Base-by-base conservation (phyloP, 1,284 basidiomycete species). In the Laetiporus sulphureus region DNA sequence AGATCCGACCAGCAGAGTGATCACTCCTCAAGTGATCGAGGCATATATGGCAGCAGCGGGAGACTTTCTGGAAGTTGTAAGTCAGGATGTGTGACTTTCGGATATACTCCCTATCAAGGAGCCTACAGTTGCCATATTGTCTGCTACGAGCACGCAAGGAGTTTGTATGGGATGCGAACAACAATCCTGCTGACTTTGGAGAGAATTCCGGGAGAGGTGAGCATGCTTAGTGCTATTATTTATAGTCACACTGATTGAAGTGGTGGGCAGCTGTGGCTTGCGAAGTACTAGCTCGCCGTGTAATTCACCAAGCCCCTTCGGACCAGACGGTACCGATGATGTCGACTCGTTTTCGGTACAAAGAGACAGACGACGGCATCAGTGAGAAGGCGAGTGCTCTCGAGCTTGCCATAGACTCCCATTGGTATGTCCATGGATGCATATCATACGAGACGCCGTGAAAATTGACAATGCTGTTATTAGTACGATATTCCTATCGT, bases 401-500 rank as follows among this genome's bases (percentile, higher is more conserved):
- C 39, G 91, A 94, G 57, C 66, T 79, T 45, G 90, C 90, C 2
- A 88, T 92, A 47, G 91, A 94, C 54, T 78, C 88, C 41, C 80
- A 86, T 51, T 84, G 86, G 86, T 87, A 53, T 5, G 66, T 51
- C 20, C 16, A 12, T 29, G 2, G 5, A 24, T 31, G 29, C 24
- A 3, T 19, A 30, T 20, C 20, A 16, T 29, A 31, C 34, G 18
- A n/a, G n/a, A n/a, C n/a, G n/a, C n/a, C n/a, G n/a, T n/a, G 19
- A 15, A 7, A n/a, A 48, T 10, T 15, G 24, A 22, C 7, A 13
- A 5, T 32, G 11, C 22, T 25, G 32, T 34, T 5, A 45, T 3
- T 38, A 88, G 86, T 50, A 71, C 75, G 24, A 84, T 91, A 52
- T 97, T 97, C 63, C 65, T 97, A 32, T 90, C 88, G 5, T 94